Conservation (phyloP, 768 basidiomycete species). For the Psilocybe tampanensis region DNA sequence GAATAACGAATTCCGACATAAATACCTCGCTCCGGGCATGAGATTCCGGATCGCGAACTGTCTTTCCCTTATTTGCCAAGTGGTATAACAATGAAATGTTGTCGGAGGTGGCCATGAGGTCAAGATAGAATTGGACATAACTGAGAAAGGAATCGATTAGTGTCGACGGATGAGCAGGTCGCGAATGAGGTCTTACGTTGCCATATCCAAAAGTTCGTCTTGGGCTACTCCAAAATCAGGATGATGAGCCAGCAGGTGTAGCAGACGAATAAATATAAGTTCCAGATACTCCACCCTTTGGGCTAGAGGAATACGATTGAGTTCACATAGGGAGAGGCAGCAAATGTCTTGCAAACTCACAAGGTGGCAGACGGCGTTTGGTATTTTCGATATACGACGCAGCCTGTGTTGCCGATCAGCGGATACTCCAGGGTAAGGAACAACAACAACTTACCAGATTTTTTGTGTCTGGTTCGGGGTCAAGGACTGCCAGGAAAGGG, state of each 20-base stretch:
- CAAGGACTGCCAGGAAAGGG: conserved; percentile 87
- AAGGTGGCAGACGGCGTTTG: conserved; percentile 46
- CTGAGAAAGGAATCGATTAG: conserved; percentile 38
- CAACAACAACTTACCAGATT: conserved; percentile 49
- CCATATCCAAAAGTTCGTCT: conserved; percentile 75
- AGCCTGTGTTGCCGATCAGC: conserved; percentile 39
- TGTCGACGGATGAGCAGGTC: not conserved
- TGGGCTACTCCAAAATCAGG: conserved; percentile 80
- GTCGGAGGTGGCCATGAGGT: conserved; percentile 73
- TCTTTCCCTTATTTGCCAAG: conserved; percentile 82
- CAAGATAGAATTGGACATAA: conserved; percentile 88
- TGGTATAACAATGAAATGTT: conserved; percentile 85
- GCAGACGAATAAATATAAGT: conserved; percentile 79
- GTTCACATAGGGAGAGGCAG: not conserved
- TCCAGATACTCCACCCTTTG: conserved; percentile 73
- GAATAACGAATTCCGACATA: too few species aligned
- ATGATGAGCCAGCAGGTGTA: conserved; percentile 91
- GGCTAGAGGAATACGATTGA: conserved; percentile 32
- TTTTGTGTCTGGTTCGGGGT: conserved; percentile 85
- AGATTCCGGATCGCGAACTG: conserved; percentile 78
- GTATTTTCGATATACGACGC: conserved; percentile 54
- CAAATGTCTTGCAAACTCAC: conserved; percentile 28
- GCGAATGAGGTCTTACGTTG: conserved; percentile 61
- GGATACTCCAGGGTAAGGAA: not conserved
- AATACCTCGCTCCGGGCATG: conserved; percentile 69